These are phyloP conservation scores for Phytopythium montanum DNA, from an alignment of 352 stramenopile species.

Conservation along the genomic window DNA sequence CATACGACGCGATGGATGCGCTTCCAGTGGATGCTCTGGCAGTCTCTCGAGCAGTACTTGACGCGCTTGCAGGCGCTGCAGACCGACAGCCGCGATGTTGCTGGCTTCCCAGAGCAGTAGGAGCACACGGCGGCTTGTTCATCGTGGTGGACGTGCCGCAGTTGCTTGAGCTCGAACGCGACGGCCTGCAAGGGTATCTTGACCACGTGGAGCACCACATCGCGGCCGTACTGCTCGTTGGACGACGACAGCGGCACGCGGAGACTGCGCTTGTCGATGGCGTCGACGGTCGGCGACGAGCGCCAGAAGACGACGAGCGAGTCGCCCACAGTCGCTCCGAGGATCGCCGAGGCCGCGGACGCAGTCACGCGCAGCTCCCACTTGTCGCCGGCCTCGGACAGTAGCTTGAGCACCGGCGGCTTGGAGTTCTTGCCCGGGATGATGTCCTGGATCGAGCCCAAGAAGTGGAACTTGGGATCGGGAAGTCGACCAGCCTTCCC, in stretches of 20 bases:
- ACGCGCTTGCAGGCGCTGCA: slow-evolving; percentile 26
- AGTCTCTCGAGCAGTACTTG: slow-evolving; percentile 29
- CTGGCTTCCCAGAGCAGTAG: slow-evolving; percentile 11
- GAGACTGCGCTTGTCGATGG: slow-evolving; percentile 21
- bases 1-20: slow-evolving; percentile 27
- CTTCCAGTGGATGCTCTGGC: slow-evolving; percentile 31
- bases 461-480: slow-evolving; percentile 24
- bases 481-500: slow-evolving; percentile 3
- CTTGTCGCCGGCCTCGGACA: slow-evolving; percentile 14
- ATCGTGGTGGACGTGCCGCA: slow-evolving; percentile 23
- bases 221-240: slow-evolving; percentile 19
- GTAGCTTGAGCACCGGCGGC: slow-evolving; percentile 19
- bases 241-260: slow-evolving; percentile 11
- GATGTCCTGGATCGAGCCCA: slow-evolving; percentile 17
- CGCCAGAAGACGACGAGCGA: slow-evolving; percentile 28
- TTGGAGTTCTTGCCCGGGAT: slow-evolving; percentile 17
- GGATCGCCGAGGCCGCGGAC: slow-evolving; percentile 6
- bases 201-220: slow-evolving; percentile 23
- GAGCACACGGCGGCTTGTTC: slow-evolving; percentile 17
- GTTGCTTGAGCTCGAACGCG: slow-evolving; percentile 18
- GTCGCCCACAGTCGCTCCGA: slow-evolving; percentile 14
- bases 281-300: slow-evolving; percentile 15
- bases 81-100: slow-evolving; percentile 11
- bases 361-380: slow-evolving; percentile 20
- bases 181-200: slow-evolving; percentile 19